Base-by-base conservation (phyloP, 805 yeast genomes). In the Tetrapisispora fleetii region DNA sequence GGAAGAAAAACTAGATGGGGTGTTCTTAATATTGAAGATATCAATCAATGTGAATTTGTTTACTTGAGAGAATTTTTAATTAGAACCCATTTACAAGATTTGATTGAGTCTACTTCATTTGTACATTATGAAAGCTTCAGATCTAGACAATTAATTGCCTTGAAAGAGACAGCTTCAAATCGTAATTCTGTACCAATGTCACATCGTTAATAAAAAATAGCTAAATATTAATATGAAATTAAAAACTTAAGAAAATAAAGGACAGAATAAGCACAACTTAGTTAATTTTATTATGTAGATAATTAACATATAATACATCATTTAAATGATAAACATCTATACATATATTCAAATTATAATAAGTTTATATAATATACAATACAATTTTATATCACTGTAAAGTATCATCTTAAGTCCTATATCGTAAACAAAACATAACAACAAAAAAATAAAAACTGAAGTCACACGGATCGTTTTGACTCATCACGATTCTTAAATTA, bases 1-100 rank as follows among this genome's bases (percentile, higher is more conserved):
- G 96, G 96, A 45, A 82, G 98, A 70, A 81, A 85, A 70, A 89
- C 95, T 48, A 81, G 83, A 63, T 91, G 96, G 96, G 97, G 97
- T 22, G 76, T 84, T 17, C 84, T 91, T 61, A 86, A 89, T 67
- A 87, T 93, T 52, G 97, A 90, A 70, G 96, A 93, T 70, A 89
- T 87, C 47, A 79, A 83, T 48, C 98, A 93, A 70, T 89, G 96
- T 70, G 99, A 93, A 71, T 93, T 93, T 74, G 87, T 88, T 37
- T 89, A 87, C 59, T 79, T 93, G 63, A 80, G 97, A 70, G 95
- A 88, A 67, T 93, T 93, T 67, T 78, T 93, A 62, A 88, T 96
- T 42, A 81, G 96, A 72, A 88, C 98, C 9, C 97, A 93, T 67
- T 75, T 93, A 61, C 97, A 89, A 67, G 98, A 91, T 66, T 80